Percentiles rank a stretch among this genome's conserved stretches.
These are phyloP conservation scores for Starmerella bombi DNA, from an alignment of 805 yeast genomes.

Conservation along the genomic window DNA sequence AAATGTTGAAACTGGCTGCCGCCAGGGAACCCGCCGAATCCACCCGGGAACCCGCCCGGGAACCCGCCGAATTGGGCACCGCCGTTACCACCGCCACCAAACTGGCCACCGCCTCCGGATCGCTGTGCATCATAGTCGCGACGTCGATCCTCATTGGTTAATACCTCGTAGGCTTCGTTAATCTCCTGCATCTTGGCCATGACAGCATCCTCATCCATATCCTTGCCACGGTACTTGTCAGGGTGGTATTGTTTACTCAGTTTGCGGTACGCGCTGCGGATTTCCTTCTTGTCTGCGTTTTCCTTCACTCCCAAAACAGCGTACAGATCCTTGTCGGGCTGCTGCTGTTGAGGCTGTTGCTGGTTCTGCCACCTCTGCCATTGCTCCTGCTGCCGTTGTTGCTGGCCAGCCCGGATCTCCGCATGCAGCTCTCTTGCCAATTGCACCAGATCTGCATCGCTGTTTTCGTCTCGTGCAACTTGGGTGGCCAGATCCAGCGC, in stretches of 20 bases:
- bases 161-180: slow-evolving; percentile 81
- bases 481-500: slow-evolving; percentile 20
- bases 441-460: slow-evolving; percentile 7
- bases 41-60: slow-evolving; percentile 1
- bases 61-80: slow-evolving; percentile 10
- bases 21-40: slow-evolving; percentile 13
- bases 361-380: neutral
- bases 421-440: slow-evolving; percentile 20
- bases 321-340: slow-evolving; percentile 53
- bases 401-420: slow-evolving; percentile 23
- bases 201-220: slow-evolving; percentile 50
- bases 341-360: slow-evolving; percentile 18
- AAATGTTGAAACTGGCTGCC: neutral
- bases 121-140: slow-evolving; percentile 44
- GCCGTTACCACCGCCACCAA: slow-evolving; percentile 9
- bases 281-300: slow-evolving; percentile 56
- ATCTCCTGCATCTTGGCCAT: slow-evolving; percentile 82
- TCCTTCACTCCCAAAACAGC: slow-evolving; percentile 55
- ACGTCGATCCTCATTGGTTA: slow-evolving; percentile 52
- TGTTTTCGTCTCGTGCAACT: slow-evolving; percentile 12
- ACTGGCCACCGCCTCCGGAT: slow-evolving; percentile 8
- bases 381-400: slow-evolving; percentile 19
- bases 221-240: slow-evolving; percentile 63
- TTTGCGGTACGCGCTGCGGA: slow-evolving; percentile 68
- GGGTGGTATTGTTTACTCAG: slow-evolving; percentile 79